phyloP scores from a whole-genome alignment of 257 asterid species.

The Eustoma russellianum region DNA sequence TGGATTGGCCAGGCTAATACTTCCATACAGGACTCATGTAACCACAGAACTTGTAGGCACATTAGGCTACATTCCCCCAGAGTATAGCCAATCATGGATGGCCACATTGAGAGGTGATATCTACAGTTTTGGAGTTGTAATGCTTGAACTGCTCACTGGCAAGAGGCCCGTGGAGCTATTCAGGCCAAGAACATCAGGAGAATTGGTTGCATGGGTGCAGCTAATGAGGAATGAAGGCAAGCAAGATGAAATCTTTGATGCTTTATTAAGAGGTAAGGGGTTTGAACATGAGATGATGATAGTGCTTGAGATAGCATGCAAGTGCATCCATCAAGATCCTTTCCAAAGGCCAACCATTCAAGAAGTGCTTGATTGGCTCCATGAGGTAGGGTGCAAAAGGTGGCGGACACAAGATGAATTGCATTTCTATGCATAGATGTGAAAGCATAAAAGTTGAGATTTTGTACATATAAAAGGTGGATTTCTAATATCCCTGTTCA shows the following conservation, averaged over 20 bases:
- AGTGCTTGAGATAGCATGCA: constrained; percentile 78
- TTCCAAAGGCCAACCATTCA: constrained; percentile 72
- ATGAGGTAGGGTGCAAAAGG: constrained; percentile 35
- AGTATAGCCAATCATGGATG: constrained; percentile 92
- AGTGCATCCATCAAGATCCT: constrained; percentile 77
- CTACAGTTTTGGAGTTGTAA: constrained; percentile 86
- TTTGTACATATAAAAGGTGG: constrained; percentile 7
- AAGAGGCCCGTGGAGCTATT: constrained; percentile 80
- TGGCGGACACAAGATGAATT: constrained; percentile 31
- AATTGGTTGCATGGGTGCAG: constrained; percentile 70
- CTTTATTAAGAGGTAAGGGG: constrained; percentile 57
- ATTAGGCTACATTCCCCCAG: constrained; percentile 94
- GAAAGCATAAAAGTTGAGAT: constrained; percentile 14
- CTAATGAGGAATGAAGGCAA: constrained; percentile 68
- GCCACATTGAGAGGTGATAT: constrained; percentile 93
- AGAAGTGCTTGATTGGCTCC: constrained; percentile 77
- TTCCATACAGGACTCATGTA: constrained; percentile 84
- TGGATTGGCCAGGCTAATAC: constrained; percentile 78
- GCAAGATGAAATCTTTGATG: constrained; percentile 66
- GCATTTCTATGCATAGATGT: constrained; percentile 14
- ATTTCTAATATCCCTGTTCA: too few species aligned
- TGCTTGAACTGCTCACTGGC: constrained; percentile 82
- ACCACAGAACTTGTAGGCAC: constrained; percentile 96
- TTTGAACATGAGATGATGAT: constrained; percentile 69
- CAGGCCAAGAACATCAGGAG: constrained; percentile 70